Evolutionary conservation across 78 protist genomes (phyloP).

Genomic region (Chrysochromulina tobinii): DNA sequence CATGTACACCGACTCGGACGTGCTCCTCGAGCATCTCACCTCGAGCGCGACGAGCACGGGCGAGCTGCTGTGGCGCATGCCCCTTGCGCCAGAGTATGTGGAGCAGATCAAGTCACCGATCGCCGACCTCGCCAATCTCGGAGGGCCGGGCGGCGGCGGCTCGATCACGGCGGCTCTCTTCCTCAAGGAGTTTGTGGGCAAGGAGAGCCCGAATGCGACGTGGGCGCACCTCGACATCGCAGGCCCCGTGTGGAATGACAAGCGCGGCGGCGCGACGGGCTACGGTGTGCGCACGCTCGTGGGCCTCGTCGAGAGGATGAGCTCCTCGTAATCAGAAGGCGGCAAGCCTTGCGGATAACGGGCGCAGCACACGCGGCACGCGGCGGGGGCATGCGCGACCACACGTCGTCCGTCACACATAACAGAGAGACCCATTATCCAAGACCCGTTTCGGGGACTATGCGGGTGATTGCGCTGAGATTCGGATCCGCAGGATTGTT

Average conservation of each 20-base stretch:
- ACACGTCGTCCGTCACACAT: too few species aligned
- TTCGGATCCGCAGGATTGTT: too few species aligned
- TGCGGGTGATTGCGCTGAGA: too few species aligned
- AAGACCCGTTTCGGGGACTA: too few species aligned
- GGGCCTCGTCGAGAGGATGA: too few species aligned
- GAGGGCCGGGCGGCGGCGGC: conserved; percentile 12
- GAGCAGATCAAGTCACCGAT: conserved; percentile 10
- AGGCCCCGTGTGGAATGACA: conserved; percentile 51
- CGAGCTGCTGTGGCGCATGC: conserved; percentile 43
- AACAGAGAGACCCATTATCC: too few species aligned
- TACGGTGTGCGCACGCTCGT: conserved; percentile 39
- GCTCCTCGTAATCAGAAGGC: too few species aligned
- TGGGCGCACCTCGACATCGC: conserved; percentile 60
- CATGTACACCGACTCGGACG: conserved; percentile 4
- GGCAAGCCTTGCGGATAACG: too few species aligned
- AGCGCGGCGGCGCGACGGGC: conserved; percentile 42
- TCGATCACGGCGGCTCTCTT: conserved; percentile 59
- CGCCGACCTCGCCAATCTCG: conserved; percentile 40
- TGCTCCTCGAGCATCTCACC: not conserved
- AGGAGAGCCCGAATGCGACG: not conserved
- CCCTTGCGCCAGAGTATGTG: conserved; percentile 17
- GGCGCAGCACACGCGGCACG: too few species aligned
- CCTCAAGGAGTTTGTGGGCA: conserved; percentile 45
- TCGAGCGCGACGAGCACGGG: not conserved
- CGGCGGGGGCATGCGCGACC: too few species aligned